Base-by-base conservation (phyloP, 257 asterid genomes). In the Solanum piurae region DNA sequence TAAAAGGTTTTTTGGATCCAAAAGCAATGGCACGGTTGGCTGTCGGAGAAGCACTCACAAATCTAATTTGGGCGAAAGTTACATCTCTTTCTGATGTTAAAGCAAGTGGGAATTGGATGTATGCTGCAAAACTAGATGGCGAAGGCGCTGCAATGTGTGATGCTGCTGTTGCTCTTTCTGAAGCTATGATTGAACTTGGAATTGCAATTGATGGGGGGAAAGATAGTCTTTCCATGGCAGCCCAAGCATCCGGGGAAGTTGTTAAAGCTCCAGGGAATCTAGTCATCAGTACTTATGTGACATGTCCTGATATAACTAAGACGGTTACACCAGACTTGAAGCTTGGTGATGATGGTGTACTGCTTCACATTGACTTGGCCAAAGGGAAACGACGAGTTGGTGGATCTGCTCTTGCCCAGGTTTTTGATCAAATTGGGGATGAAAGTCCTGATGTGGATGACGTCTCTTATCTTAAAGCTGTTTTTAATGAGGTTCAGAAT, bases 31-130 rank as follows among this genome's bases (percentile, higher is more conserved):
- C 98, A 12, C 92, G 98, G 88, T 86, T 97, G 85, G 98, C 98
- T 75, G 93, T 95, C 27, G 98, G 99, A 73, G 98, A 97, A 91
- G 98, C 99, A 86, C 93, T 97, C 49, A 97, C 97, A 5, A 97
- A 95, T 91, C 97, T 95, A 62, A 97, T 95, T 29, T 95, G 98
- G 98, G 98, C 98, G 14, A 91, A 91, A 90, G 94, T 95, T 76
- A 97, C 98, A 86, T 94, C 98, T 91, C 95, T 97, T 85, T 91
- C 96, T 40, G 97, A 97, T 75, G 96, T 95, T n/a, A 97, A 97
- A 91, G 98, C 97, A 6, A 97, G 99, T 89, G 99, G 98, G 52
- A 97, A 95, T 87, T 97, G 98, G 98, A 95, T 95, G 99, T 97
- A 97, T 88, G 99, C 99, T 37, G 98, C 98, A 23, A 97, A 95